These are phyloP conservation scores for Camptophora hylomeconis DNA, from an alignment of 2,329 filamentous ascomycete genomes.

Conservation along the genomic window DNA sequence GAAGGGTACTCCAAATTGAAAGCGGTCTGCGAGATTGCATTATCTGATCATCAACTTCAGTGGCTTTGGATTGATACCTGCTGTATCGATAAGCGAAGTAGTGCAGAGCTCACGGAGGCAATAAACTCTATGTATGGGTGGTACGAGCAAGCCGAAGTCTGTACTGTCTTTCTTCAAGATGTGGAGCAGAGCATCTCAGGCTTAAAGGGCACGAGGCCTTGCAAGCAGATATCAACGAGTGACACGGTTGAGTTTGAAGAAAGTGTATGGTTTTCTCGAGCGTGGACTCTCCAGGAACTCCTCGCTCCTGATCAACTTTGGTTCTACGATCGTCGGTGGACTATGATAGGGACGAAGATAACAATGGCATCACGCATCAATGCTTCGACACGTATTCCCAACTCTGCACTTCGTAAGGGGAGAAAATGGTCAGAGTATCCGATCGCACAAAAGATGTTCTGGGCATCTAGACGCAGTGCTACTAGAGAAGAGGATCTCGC, in stretches of 20 bases:
- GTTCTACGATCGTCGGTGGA: slow-evolving; percentile 7
- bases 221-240: no score
- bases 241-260: no score
- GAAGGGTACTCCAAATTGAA: no score
- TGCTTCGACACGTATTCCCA: slow-evolving; percentile 18
- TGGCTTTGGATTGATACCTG: slow-evolving; percentile 18
- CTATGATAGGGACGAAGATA: slow-evolving; percentile 4
- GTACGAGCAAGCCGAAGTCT: slow-evolving; percentile 10
- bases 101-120: slow-evolving; percentile 10
- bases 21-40: no score
- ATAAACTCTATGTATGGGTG: slow-evolving; percentile 15
- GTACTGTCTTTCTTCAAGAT: slow-evolving; percentile 14
- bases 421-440: background rate
- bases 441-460: slow-evolving; percentile 27
- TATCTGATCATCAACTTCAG: slow-evolving; percentile 1
- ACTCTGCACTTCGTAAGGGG: slow-evolving; percentile 1
- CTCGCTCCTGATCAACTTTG: slow-evolving; percentile 3
- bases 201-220: no score
- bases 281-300: slow-evolving; percentile 4
- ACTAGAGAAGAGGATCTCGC: slow-evolving; percentile 27
- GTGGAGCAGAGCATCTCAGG: slow-evolving; percentile 2
- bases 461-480: slow-evolving; percentile 25
- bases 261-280: slow-evolving; percentile 2
- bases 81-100: slow-evolving; percentile 13
- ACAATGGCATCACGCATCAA: background rate